Percentiles rank a stretch among this genome's conserved stretches.
These are phyloP conservation scores for Solanum pennellii DNA, from an alignment of 257 asterid genomes.

Conservation along the genomic window DNA sequence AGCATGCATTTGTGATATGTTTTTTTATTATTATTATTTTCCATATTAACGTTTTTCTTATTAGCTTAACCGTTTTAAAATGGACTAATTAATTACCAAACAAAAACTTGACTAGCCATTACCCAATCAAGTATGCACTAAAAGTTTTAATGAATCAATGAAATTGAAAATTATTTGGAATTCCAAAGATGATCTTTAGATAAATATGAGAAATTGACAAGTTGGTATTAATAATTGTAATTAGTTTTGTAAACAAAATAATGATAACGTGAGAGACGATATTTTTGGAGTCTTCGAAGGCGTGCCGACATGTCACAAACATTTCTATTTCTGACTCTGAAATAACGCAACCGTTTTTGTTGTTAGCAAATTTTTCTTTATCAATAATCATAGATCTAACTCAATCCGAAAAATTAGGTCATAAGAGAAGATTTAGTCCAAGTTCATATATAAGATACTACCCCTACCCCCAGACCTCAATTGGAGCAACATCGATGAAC, in stretches of 20 bases:
- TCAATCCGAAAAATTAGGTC: fast-evolving
- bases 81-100: neutral
- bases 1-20: neutral
- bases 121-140: neutral
- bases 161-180: neutral
- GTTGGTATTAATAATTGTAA: neutral
- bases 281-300: neutral
- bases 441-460: too few species aligned
- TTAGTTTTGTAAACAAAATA: neutral
- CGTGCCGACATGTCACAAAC: neutral
- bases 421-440: too few species aligned
- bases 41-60: neutral
- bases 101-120: neutral
- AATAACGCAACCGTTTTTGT: neutral
- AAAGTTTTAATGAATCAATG: neutral
- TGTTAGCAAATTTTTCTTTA: neutral
- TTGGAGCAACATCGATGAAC: too few species aligned
- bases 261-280: neutral
- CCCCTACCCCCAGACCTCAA: fast-evolving
- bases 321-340: neutral
- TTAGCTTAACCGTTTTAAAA: neutral
- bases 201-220: neutral
- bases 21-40: neutral
- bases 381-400: neutral
- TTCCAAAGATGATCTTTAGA: neutral